Evolutionary conservation across 129 eudicot genomes (phyloP).

Genomic region (Helianthus tuberosus): DNA sequence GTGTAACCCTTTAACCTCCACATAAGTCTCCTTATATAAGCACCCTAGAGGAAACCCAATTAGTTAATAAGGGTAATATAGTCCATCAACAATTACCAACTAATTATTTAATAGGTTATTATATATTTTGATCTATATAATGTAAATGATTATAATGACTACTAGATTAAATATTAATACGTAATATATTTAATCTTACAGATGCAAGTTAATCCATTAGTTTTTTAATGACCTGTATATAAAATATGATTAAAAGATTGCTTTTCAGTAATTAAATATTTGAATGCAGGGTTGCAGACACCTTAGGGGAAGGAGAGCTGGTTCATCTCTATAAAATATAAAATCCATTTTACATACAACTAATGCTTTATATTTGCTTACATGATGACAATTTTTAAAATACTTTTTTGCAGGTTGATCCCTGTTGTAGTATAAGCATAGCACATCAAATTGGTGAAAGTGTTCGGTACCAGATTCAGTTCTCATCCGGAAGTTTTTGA

Average conservation of each 20-base stretch:
- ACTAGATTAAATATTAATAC: too few relatives aligned
- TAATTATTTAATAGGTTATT: too few relatives aligned
- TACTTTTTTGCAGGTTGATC: conserved; percentile 69
- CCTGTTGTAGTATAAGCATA: conserved; percentile 71
- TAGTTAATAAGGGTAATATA: too few relatives aligned
- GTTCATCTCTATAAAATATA: conserved; percentile 52
- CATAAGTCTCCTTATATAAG: too few relatives aligned
- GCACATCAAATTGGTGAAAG: conserved; percentile 89
- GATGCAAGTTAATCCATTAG: conserved; percentile 50
- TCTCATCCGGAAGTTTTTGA: conserved; percentile 90
- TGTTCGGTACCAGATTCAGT: conserved; percentile 68
- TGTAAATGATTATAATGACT: too few relatives aligned
- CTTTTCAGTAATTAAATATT: background rate
- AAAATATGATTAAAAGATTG: background rate
- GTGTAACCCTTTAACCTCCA: too few relatives aligned
- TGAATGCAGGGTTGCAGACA: conserved; percentile 73
- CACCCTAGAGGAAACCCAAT: too few relatives aligned
- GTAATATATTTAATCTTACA: too few relatives aligned
- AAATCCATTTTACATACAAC: background rate
- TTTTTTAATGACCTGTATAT: background rate
- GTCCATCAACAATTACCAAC: too few relatives aligned
- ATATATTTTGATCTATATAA: too few relatives aligned
- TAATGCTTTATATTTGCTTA: conserved; percentile 1
- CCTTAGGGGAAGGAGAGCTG: conserved; percentile 96
- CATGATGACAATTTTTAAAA: background rate